phyloP scores from a whole-genome alignment of 306 rosid species.

The Hippophae tibetana region DNA sequence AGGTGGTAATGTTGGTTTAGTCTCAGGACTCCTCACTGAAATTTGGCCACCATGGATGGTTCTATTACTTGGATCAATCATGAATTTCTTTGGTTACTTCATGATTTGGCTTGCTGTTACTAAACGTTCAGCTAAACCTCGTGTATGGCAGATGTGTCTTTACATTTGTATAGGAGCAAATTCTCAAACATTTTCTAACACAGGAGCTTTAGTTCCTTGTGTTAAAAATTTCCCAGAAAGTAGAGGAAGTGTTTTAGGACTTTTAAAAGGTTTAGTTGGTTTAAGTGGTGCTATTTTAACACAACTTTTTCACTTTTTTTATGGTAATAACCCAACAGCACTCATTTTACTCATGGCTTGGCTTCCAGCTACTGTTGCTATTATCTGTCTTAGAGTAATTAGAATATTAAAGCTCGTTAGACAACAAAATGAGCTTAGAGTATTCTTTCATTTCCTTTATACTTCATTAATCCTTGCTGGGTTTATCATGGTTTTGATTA shows the following conservation, averaged over 20 bases:
- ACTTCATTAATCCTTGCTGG: constrained; percentile 7
- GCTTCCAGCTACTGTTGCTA: constrained; percentile 7
- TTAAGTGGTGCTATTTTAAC: constrained; percentile 13
- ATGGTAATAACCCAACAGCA: constrained; percentile 1
- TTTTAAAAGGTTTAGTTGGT: constrained; percentile 8
- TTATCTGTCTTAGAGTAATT: constrained; percentile 7
- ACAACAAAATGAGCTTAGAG: constrained; percentile 13
- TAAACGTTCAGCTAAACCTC: background rate
- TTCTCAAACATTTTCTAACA: constrained; percentile 5
- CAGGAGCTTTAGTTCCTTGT: background rate
- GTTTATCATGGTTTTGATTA: constrained; percentile 3
- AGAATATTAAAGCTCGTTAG: constrained; percentile 2
- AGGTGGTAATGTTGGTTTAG: constrained; percentile 8
- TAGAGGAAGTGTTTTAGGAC: constrained; percentile 15
- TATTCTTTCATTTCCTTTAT: constrained; percentile 11
- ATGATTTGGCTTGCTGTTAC: constrained; percentile 12
- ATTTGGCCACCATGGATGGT: constrained; percentile 10
- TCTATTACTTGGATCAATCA: constrained; percentile 11
- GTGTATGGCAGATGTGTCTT: constrained; percentile 14
- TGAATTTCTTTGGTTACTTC: constrained; percentile 17
- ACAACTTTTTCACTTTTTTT: constrained; percentile 13
- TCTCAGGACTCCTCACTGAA: constrained; percentile 6
- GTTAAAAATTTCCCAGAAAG: constrained; percentile 15
- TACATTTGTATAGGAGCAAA: constrained; percentile 10
- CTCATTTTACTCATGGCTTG: constrained; percentile 12